Evolutionary conservation across 2,329 filamentous ascomycete species (phyloP).

Genomic region (Arthroderma uncinatum): DNA sequence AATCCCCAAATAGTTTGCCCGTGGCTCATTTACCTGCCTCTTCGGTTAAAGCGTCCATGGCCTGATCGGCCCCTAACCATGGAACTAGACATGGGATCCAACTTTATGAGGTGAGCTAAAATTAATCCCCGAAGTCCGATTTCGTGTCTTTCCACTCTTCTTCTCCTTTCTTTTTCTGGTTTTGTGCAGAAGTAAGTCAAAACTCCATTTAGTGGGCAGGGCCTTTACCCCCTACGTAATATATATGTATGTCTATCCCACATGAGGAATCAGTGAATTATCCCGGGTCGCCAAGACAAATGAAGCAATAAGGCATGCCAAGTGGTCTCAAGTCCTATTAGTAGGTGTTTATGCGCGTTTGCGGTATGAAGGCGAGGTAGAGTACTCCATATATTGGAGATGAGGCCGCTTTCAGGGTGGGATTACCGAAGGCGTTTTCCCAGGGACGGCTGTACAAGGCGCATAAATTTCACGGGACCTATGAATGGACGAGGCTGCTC

Average conservation of each 20-base stretch:
- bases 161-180: neutral
- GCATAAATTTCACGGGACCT: too few species aligned
- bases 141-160: neutral
- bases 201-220: neutral
- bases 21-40: conserved; percentile 5
- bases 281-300: neutral
- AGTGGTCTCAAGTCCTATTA: neutral
- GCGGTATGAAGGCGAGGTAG: neutral
- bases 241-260: neutral
- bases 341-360: neutral
- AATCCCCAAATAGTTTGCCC: neutral
- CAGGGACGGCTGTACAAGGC: too few species aligned
- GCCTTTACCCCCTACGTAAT: neutral
- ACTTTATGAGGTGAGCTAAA: conserved; percentile 1
- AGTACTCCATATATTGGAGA: neutral
- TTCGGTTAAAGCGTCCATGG: neutral
- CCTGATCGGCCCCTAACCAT: conserved; percentile 1
- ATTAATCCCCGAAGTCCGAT: conserved; percentile 4
- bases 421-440: too few species aligned
- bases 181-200: neutral
- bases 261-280: neutral
- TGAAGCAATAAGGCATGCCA: conserved; percentile 3
- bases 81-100: neutral
- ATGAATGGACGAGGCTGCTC: neutral
- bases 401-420: too few species aligned